Percentiles rank a stretch among this genome's conserved stretches.
Evolutionary conservation across 768 basidiomycete species (phyloP).

Genomic region (Dacryopinax spathularia): DNA sequence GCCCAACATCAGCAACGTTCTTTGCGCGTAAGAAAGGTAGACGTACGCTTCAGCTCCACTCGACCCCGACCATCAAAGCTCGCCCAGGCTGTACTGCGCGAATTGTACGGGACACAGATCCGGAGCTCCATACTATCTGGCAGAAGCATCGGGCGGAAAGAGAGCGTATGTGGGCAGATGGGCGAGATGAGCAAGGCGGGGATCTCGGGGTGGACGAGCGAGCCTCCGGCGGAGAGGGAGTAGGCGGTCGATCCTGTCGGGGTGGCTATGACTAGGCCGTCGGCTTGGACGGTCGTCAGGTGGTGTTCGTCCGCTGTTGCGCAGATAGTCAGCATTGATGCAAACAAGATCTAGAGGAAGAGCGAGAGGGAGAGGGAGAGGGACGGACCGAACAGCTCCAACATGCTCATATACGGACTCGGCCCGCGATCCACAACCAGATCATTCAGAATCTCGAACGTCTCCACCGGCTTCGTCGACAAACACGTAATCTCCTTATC

Average conservation of each 20-base stretch:
- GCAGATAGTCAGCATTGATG: slow-evolving; percentile 10
- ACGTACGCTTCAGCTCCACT: slow-evolving; percentile 86
- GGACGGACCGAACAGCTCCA: slow-evolving; percentile 85
- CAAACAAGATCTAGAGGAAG: background rate
- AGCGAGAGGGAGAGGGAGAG: background rate
- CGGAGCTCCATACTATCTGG: slow-evolving; percentile 98
- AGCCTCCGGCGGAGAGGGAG: slow-evolving; percentile 94
- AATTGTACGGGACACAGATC: slow-evolving; percentile 98
- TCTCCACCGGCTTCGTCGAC: slow-evolving; percentile 84
- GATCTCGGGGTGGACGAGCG: slow-evolving; percentile 93
- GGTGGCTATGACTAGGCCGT: slow-evolving; percentile 85
- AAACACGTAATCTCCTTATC: slow-evolving; percentile 99
- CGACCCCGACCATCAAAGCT: slow-evolving; percentile 95
- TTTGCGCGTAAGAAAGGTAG: background rate
- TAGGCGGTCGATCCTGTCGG: slow-evolving; percentile 98
- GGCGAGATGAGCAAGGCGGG: slow-evolving; percentile 93
- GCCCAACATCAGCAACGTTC: slow-evolving; percentile 7
- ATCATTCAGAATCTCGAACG: slow-evolving; percentile 94
- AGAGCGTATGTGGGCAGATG: slow-evolving; percentile 95
- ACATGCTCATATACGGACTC: slow-evolving; percentile 87
- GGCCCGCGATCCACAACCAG: slow-evolving; percentile 96
- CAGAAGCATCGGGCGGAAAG: slow-evolving; percentile 95
- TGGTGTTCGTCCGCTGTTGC: slow-evolving; percentile 87
- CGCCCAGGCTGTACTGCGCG: slow-evolving; percentile 95
- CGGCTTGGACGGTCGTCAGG: slow-evolving; percentile 97